Conservation (phyloP, 345 rosid species). For the Ailanthus altissimus region DNA sequence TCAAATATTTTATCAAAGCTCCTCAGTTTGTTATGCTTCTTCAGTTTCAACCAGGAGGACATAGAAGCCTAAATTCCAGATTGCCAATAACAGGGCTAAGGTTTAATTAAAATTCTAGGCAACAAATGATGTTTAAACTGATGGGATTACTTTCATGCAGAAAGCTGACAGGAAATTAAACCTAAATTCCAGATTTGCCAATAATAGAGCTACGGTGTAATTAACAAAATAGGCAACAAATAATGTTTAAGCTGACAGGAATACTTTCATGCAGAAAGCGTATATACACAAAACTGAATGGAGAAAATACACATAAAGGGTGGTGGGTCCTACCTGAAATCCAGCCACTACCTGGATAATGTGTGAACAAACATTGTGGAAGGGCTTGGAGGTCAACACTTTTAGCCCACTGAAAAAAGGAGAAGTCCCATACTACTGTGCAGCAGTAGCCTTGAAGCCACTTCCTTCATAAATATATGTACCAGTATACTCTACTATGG, state of each 20-base stretch:
- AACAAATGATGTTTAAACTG: not conserved
- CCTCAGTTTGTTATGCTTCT: not conserved
- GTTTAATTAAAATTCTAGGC: not conserved
- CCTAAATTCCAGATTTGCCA: not conserved
- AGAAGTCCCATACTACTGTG: constrained; percentile 94
- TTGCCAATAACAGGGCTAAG: not conserved
- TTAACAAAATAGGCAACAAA: not conserved
- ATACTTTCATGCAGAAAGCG: not conserved
- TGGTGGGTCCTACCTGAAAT: constrained; percentile 65
- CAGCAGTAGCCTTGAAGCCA: constrained; percentile 98
- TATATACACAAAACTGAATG: not conserved
- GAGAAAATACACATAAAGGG: not conserved
- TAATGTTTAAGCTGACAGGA: not conserved
- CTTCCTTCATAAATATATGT: constrained; percentile 92
- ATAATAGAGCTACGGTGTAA: not conserved
- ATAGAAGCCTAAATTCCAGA: not conserved
- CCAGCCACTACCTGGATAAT: constrained; percentile 95
- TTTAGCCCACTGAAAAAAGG: constrained; percentile 92
- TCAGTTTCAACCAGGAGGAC: not conserved
- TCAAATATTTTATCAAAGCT: not conserved
- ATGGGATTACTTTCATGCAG: not conserved
- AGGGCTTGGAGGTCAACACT: constrained; percentile 86
- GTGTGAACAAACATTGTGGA: constrained; percentile 93
- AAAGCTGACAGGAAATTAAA: not conserved
- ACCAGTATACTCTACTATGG: constrained; percentile 84